Evolutionary conservation across 2,329 filamentous ascomycete genomes (phyloP).

Genomic region (Aureobasidium pullulans): DNA sequence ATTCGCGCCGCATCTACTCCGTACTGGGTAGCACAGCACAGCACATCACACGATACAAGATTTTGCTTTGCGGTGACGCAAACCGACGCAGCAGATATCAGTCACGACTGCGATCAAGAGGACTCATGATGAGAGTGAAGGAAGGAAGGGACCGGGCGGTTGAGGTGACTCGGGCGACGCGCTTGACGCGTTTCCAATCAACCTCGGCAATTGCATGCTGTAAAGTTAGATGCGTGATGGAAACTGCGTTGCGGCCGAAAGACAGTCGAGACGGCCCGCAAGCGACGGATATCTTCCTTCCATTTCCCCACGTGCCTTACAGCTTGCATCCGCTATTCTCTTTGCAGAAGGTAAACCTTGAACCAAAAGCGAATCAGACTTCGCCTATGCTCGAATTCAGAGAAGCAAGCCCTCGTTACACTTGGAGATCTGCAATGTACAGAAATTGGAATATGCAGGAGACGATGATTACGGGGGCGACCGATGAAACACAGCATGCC

Average conservation of each 20-base stretch:
- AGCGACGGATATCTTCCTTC: background rate
- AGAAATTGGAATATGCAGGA: background rate
- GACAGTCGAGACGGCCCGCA: background rate
- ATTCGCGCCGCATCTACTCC: background rate
- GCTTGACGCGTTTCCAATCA: background rate
- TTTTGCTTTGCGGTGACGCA: no score
- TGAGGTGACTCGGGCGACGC: background rate
- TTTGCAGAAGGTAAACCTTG: slow-evolving; percentile 1
- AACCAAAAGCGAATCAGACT: background rate
- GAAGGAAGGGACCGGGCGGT: no score
- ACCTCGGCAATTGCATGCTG: background rate
- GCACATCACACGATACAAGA: no score
- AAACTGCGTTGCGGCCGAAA: background rate
- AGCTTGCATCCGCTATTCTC: slow-evolving; percentile 2
- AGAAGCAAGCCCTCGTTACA: background rate
- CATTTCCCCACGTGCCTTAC: slow-evolving; percentile 3
- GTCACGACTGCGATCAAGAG: no score
- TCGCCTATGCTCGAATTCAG: background rate
- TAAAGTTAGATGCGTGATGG: background rate
- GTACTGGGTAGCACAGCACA: no score
- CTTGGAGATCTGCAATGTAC: background rate
- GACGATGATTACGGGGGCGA: background rate
- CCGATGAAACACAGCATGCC: background rate
- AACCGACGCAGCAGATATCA: no score
- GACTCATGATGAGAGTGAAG: no score